Conservation (phyloP, 495 filamentous ascomycete genomes). For the Tuber brumale region DNA sequence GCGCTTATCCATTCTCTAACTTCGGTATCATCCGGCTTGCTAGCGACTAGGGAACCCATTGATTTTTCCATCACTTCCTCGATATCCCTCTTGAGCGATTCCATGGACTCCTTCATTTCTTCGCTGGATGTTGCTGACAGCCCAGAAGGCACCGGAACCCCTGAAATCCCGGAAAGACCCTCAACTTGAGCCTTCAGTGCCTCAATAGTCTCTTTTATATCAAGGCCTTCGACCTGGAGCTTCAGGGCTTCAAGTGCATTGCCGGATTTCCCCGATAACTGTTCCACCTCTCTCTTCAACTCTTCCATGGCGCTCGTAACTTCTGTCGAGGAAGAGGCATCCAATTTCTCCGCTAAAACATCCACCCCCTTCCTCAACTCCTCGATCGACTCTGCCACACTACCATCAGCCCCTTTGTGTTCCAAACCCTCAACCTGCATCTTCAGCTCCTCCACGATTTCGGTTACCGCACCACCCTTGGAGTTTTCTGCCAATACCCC, state of each 20-base stretch:
- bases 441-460: slow-evolving; percentile 47
- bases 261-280: slow-evolving; percentile 16
- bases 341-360: slow-evolving; percentile 50
- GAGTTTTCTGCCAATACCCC: slow-evolving; percentile 32
- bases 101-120: slow-evolving; percentile 37
- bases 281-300: slow-evolving; percentile 44
- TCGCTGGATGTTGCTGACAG: slow-evolving; percentile 5
- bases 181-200: slow-evolving; percentile 26
- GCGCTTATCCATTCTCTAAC: slow-evolving; percentile 24
- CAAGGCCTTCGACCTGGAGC: slow-evolving; percentile 25
- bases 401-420: slow-evolving; percentile 7
- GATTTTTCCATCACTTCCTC: slow-evolving; percentile 29
- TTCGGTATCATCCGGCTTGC: slow-evolving; percentile 16
- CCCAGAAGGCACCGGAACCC: slow-evolving; percentile 4
- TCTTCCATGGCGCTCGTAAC: slow-evolving; percentile 46
- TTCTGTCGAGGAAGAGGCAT: slow-evolving; percentile 47
- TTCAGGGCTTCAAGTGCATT: slow-evolving; percentile 26
- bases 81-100: slow-evolving; percentile 30
- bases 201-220: slow-evolving; percentile 29
- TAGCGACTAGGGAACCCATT: slow-evolving; percentile 23
- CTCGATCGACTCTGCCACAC: slow-evolving; percentile 21
- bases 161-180: slow-evolving; percentile 30
- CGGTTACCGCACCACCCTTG: slow-evolving; percentile 54
- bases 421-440: slow-evolving; percentile 27
- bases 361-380: slow-evolving; percentile 26